phyloP scores from a whole-genome alignment of 768 basidiomycete genomes.

The Stropharia rugosoannulata region DNA sequence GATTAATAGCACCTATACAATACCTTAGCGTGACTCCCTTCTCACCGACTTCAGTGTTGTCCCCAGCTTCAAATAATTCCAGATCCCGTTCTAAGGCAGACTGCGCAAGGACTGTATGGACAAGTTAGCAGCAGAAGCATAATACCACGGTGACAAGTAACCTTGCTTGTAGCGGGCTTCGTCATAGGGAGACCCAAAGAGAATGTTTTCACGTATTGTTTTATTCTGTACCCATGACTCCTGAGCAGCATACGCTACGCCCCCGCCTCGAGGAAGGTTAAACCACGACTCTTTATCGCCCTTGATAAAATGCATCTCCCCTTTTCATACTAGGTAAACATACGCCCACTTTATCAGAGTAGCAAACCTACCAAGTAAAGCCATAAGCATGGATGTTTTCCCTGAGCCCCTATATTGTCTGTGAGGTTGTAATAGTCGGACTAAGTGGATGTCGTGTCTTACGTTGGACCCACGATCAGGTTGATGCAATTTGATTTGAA shows the following conservation, averaged over 20 bases:
- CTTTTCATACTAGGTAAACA: constrained; percentile 19
- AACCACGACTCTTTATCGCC: constrained; percentile 75
- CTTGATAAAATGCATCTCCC: too few species aligned
- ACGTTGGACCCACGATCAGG: constrained; percentile 58
- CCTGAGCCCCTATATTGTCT: constrained; percentile 40
- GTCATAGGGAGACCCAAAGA: constrained; percentile 77
- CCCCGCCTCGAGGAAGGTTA: constrained; percentile 64
- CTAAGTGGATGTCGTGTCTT: background rate
- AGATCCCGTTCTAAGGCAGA: constrained; percentile 75
- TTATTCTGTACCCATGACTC: constrained; percentile 87
- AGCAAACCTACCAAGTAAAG: constrained; percentile 45
- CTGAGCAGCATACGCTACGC: constrained; percentile 80
- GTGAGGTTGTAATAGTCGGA: background rate
- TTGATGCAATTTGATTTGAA: constrained; percentile 58
- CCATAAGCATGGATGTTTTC: constrained; percentile 68
- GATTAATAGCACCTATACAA: background rate
- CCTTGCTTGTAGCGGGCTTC: constrained; percentile 72
- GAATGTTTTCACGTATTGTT: constrained; percentile 78
- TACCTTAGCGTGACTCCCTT: constrained; percentile 57
- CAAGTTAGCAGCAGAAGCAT: background rate
- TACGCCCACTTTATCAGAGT: background rate
- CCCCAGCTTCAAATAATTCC: constrained; percentile 65
- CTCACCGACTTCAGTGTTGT: constrained; percentile 70
- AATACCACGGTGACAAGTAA: constrained; percentile 2
- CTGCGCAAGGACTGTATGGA: constrained; percentile 54